These are phyloP conservation scores for Lasiodiplodia citricola DNA, from an alignment of 2,329 filamentous ascomycete genomes.

Conservation along the genomic window DNA sequence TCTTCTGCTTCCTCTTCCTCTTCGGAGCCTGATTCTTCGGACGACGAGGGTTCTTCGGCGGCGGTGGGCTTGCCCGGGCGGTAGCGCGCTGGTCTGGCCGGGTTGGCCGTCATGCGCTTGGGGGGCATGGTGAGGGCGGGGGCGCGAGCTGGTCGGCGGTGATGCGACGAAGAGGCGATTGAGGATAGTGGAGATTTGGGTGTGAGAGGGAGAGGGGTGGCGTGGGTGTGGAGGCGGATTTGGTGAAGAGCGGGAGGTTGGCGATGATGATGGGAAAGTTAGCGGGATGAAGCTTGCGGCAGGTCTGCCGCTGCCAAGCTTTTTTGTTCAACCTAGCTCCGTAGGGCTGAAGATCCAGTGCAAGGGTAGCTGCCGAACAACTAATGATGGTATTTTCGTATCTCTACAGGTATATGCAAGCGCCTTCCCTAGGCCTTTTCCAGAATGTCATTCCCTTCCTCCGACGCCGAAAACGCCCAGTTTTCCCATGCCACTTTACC, in stretches of 20 bases:
- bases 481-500: slow-evolving; percentile 59
- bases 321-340: slow-evolving; percentile 9
- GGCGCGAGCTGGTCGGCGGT: not conserved
- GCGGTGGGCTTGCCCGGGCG: slow-evolving; percentile 77
- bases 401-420: slow-evolving; percentile 2
- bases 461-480: not conserved
- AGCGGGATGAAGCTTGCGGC: slow-evolving; percentile 5
- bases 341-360: slow-evolving; percentile 18
- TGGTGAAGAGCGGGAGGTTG: not conserved
- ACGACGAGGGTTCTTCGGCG: slow-evolving; percentile 51
- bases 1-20: slow-evolving; percentile 60
- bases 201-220: not conserved
- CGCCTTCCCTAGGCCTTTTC: not conserved
- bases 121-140: slow-evolving; percentile 61
- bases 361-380: not conserved
- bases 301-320: slow-evolving; percentile 14
- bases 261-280: not conserved
- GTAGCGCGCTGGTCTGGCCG: slow-evolving; percentile 77
- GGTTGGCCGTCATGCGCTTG: slow-evolving; percentile 94
- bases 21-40: slow-evolving; percentile 59
- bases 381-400: slow-evolving; percentile 1
- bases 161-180: not conserved
- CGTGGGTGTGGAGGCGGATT: not conserved
- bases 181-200: not conserved
- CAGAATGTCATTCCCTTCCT: not conserved